These are phyloP conservation scores for Fusarium torreyae DNA, from an alignment of 2,329 filamentous ascomycete species.

Conservation along the genomic window DNA sequence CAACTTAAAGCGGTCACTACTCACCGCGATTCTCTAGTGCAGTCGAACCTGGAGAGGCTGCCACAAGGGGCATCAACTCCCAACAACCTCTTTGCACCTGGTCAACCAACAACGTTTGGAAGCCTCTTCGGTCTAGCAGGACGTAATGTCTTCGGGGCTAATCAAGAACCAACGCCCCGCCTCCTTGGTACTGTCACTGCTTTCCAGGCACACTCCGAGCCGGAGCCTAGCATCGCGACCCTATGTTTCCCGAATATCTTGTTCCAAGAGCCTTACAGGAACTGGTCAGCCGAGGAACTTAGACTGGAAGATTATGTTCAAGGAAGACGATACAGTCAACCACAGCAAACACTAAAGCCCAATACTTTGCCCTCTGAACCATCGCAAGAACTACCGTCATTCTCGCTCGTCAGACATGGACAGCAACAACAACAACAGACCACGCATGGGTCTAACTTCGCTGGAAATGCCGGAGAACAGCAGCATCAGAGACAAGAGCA, in stretches of 20 bases:
- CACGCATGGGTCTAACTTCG: too few species aligned
- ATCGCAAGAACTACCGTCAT: too few species aligned
- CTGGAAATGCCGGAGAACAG: too few species aligned
- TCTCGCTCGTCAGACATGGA: too few species aligned
- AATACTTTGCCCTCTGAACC: too few species aligned
- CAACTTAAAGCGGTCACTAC: background rate
- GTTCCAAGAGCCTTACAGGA: slow-evolving; percentile 85
- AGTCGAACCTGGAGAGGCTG: background rate
- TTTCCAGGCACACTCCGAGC: slow-evolving; percentile 80
- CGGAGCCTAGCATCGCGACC: slow-evolving; percentile 72
- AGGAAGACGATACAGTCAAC: slow-evolving; percentile 80
- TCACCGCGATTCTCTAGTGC: background rate
- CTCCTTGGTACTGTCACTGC: slow-evolving; percentile 79
- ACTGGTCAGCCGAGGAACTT: slow-evolving; percentile 91
- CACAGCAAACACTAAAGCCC: too few species aligned
- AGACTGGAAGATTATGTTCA: slow-evolving; percentile 89
- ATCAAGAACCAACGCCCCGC: slow-evolving; percentile 66
- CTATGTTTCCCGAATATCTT: slow-evolving; percentile 84
- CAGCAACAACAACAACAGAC: too few species aligned
- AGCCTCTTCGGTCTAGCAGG: too few species aligned
- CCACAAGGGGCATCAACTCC: too few species aligned
- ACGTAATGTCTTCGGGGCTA: too few species aligned
- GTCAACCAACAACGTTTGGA: too few species aligned
- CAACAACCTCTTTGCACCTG: too few species aligned
- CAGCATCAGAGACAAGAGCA: background rate